Evolutionary conservation across 2,329 filamentous ascomycete genomes (phyloP), one percentile per base, ranked within the genome.

Genomic region (Neonectria coccinea): DNA sequence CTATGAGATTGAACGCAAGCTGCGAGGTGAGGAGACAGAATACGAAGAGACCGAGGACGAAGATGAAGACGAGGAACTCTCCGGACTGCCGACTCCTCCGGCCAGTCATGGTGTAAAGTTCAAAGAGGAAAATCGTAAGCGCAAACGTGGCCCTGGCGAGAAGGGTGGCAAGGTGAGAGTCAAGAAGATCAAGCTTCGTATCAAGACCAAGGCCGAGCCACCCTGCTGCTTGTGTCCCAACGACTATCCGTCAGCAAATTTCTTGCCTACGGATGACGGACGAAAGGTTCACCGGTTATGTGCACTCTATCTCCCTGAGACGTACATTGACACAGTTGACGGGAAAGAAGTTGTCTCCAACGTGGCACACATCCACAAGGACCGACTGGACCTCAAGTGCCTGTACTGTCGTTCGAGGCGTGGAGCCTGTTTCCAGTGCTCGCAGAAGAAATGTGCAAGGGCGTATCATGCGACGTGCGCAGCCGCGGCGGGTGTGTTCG

Each of bases 341-440:
- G 92, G 87, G 31, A 83, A 86, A 53, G 93, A 97, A 66, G 86
- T 89, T 10, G 87, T 97, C 25, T 91, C 87, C 70, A 95, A 97
- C 70, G 87, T 94, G 55, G 86, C 88, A n/a, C 88, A 88, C 65
- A 94, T 98, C 70, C 90, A 92, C 75, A 95, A 96, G 78, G 93
- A 92, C 60, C 92, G 95, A 20, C 82, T 97, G 70, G 94, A 97
- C 27, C 89, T 98, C 70, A 97, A 97, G 79, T 99, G 96, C 78
- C 89, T 97, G 66, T 97, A 93, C 80, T 99, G 96, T 76, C 92
- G 94, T 36, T 97, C 94, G 33, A 97, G 96, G 79, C 92, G 92
- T 62, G 96, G 96, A n/a, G 93, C 93, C 16, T 97, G 95, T 80
- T 97, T 99, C 81, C 95, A 98, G 78, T 99, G 96, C 79, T 97